Base-by-base conservation (phyloP, 345 rosid genomes). In the Passiflora organensis region DNA sequence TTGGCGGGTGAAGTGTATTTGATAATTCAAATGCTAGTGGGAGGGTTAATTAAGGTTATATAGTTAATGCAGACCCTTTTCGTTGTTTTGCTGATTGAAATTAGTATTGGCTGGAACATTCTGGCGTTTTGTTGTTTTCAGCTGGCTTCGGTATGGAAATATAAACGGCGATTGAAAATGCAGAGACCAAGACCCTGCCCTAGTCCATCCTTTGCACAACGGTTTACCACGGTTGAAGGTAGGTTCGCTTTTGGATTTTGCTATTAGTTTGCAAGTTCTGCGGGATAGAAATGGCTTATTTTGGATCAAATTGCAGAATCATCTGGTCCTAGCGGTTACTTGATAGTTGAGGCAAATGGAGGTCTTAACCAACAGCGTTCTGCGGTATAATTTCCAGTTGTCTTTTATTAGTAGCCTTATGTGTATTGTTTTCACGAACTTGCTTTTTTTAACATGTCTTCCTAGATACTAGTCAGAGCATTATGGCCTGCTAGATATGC, bases 351-450 rank as follows among this genome's bases (percentile, higher is more conserved):
- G 54, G 96, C 96, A 38, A 88, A 91, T 74, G 98, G 98, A 1
- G 98, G 98, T 62, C 98, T 91, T 56, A 91, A 86, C 62, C 98
- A 91, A 70, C 98, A 91, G 60, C 96, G 98, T 18, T 81, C 98
- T 6, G 95, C 96, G 68, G 98, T 91, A 74, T 59, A 28, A 28
- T 28, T 28, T 3, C 8, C 8, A 28, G 34, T 28, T 28, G 3
- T 28, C 34, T 28, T 28, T 28, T 28, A 2, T 3, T 28, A 28
- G 3, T 28, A 3, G 3, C 8, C 34, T 2, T 28, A 28, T 28
- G 8, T 28, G 8, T 28, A 28, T 28, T 28, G 8, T 28, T 2
- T 28, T 2, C 8, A 28, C n/a, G n/a, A n/a, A n/a, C n/a, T n/a
- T n/a, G n/a, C n/a, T 28, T 28, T 2, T 28, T 2, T 28, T 28